Evolutionary conservation across 768 basidiomycete species (phyloP).

Genomic region (Mycena olivaceomarginata): DNA sequence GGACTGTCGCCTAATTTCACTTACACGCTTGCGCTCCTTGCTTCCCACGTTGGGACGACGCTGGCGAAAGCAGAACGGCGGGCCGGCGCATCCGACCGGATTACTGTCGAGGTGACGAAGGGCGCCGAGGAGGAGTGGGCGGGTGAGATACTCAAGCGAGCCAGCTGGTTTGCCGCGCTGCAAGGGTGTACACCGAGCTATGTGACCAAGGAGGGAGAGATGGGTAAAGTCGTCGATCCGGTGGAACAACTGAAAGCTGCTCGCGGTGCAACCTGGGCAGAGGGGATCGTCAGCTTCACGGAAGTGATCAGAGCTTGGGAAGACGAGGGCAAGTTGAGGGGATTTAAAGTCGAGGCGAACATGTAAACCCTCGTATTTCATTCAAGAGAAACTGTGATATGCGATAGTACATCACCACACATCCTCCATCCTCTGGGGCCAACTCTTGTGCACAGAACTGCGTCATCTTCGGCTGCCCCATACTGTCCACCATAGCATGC

Average conservation of each 20-base stretch:
- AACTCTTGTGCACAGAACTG: slow-evolving; percentile 20
- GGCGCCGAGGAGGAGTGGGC: slow-evolving; percentile 29
- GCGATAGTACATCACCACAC: slow-evolving; percentile 1
- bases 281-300: neutral
- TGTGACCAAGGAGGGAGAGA: slow-evolving; percentile 23
- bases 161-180: slow-evolving; percentile 22
- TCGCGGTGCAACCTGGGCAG: slow-evolving; percentile 21
- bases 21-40: neutral
- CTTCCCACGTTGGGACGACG: slow-evolving; percentile 25
- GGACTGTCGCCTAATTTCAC: slow-evolving; percentile 31
- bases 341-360: slow-evolving; percentile 2
- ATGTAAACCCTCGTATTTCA: neutral
- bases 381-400: too few relatives aligned
- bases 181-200: slow-evolving; percentile 35
- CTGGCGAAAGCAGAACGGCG: slow-evolving; percentile 15
- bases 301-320: slow-evolving; percentile 9
- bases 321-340: slow-evolving; percentile 22
- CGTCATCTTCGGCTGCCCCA: slow-evolving; percentile 17
- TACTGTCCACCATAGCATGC: neutral
- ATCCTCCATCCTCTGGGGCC: neutral
- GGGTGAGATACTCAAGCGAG: slow-evolving; percentile 15
- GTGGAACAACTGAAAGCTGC: slow-evolving; percentile 27
- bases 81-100: neutral
- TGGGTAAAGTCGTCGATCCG: neutral
- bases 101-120: slow-evolving; percentile 26